Base-by-base conservation (phyloP, 768 basidiomycete genomes). In the Pleurotus ostreatus region DNA sequence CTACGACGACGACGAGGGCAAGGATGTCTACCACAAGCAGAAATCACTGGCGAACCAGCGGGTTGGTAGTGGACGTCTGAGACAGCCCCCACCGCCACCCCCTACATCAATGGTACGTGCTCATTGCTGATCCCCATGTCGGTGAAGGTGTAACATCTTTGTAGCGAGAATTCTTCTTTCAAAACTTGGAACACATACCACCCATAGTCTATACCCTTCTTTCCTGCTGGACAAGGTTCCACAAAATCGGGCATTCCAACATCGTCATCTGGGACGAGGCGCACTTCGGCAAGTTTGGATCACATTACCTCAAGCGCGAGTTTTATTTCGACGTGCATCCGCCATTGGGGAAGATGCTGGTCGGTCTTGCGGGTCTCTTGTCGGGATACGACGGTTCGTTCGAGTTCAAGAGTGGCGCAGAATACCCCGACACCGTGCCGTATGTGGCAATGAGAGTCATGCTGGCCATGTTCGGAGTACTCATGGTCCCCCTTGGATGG, bases 301-400 rank as follows among this genome's bases (percentile, higher is more conserved):
- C 92, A 49, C 89, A 98, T 72, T 98, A 99, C 72, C 85, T 99
- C 72, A 97, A 98, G 72, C 90, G 94, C 66, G 94, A 97, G 70
- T 98, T 98, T 74, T 98, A 98, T 78, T 98, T 98, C 69, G 97
- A 99, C 66, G 97, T 98, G 23, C 97, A 99, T 65, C 97, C 97
- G 4, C 97, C 97, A 0, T 79, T 99, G 41, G 97, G 97, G 2
- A 99, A 99, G 78, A 98, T 99, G 94, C 81, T 99, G 55, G 96
- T 99, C 58, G 97, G 94, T 7, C 79, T 99, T 18, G 94, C 88
- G 3, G 97, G 97, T 18, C 76, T 94, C 55, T 72, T 99, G 60
- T 79, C 93, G 0, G 97, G 97, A 34, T 98, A 98, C 67, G 81
- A 95, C 60, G 97, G 97, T 12, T 70, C 74, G 22, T 99, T 91